Evolutionary conservation across 2,329 filamentous ascomycete genomes (phyloP).

Genomic region (Microdochium paspali): DNA sequence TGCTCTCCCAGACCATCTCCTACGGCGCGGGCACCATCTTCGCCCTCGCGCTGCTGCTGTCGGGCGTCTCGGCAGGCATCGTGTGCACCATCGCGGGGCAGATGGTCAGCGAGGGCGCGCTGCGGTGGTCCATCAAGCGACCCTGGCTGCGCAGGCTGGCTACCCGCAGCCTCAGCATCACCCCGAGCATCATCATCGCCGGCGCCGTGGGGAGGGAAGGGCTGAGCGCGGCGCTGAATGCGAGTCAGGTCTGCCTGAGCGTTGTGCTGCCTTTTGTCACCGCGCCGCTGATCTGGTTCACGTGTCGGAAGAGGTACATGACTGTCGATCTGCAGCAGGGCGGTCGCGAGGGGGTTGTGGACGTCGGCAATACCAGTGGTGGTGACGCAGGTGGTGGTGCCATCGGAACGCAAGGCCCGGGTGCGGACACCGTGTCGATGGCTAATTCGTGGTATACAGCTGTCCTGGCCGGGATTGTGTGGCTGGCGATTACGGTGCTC

Average conservation of each 20-base stretch:
- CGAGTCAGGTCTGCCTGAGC: constrained; percentile 68
- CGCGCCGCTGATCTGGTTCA: constrained; percentile 79
- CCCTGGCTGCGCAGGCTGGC: constrained; percentile 74
- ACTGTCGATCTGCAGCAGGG: constrained; percentile 45
- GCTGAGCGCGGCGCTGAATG: constrained; percentile 63
- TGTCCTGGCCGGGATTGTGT: constrained; percentile 48
- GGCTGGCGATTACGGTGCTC: constrained; percentile 65
- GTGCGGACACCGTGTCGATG: constrained; percentile 45
- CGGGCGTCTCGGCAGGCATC: constrained; percentile 72
- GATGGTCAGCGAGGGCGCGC: constrained; percentile 77
- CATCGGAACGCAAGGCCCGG: constrained; percentile 11
- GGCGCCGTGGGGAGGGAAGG: constrained; percentile 65
- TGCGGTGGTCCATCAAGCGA: constrained; percentile 58
- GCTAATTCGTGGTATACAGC: constrained; percentile 60
- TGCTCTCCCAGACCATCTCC: constrained; percentile 61
- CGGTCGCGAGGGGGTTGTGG: constrained; percentile 14
- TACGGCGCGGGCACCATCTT: constrained; percentile 77
- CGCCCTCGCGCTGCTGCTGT: constrained; percentile 69
- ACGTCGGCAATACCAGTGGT: constrained; percentile 2
- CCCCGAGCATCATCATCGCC: constrained; percentile 75
- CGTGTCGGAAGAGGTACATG: constrained; percentile 72
- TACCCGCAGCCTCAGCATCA: constrained; percentile 72
- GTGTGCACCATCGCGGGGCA: constrained; percentile 86
- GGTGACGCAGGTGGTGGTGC: too few relatives aligned
- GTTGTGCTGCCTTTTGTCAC: constrained; percentile 76